These are phyloP conservation scores for Micromonas commoda DNA, from an alignment of 139 green algal genomes.

Conservation along the genomic window DNA sequence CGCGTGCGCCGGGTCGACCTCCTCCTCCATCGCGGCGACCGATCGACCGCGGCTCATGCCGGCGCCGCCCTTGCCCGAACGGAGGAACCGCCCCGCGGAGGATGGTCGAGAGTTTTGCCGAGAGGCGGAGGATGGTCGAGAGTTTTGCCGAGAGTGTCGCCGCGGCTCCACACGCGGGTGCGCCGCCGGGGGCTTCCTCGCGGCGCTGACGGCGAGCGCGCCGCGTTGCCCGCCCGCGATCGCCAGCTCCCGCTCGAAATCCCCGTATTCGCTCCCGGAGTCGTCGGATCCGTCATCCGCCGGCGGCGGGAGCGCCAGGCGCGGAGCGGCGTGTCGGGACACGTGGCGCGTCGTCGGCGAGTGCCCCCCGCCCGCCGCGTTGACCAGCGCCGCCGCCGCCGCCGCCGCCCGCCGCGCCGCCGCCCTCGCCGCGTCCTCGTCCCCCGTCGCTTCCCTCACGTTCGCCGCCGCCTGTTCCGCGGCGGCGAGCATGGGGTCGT, in stretches of 20 bases:
- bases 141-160: no score
- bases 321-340: no score
- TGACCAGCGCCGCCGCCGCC: not conserved
- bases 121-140: no score
- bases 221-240: no score
- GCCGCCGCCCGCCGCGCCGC: no score
- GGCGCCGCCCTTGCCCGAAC: not conserved
- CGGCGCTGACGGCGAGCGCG: no score
- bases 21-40: not conserved
- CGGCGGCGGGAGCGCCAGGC: no score
- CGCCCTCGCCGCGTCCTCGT: not conserved
- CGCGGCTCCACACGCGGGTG: no score
- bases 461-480: not conserved
- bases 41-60: not conserved
- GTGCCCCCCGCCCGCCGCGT: no score
- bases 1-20: not conserved
- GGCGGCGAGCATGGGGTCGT: not conserved
- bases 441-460: not conserved
- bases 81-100: not conserved
- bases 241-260: not conserved
- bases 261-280: not conserved
- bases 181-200: no score
- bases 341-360: no score
- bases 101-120: not conserved
- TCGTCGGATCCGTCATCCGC: no score